Base-by-base conservation (phyloP, 2,329 filamentous ascomycete species). In the Colletotrichum tanaceti region DNA sequence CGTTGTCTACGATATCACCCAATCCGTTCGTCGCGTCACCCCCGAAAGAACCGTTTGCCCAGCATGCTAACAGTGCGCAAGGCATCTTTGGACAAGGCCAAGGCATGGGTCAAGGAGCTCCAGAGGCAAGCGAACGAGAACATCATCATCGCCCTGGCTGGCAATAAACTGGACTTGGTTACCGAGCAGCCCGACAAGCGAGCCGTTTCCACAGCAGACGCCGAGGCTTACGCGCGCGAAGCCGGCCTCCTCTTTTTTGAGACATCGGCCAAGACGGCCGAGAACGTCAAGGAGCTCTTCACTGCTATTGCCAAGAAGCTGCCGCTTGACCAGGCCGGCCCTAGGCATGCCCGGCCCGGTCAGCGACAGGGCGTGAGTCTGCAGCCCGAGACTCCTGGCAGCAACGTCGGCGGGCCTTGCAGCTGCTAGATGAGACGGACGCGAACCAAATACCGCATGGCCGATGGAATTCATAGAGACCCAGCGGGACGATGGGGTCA, bases 111-210 rank as follows among this genome's bases (percentile, higher is more conserved):
- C 68, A 98, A 98, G 84, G 96, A 99, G 80, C 90, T 99, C 63
- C 96, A 99, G 82, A 91, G 96, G 78, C 96, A 99, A 83, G 96
- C 97, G 71, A 99, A 98, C 85, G 96, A 99, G 83, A 98, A 98
- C 83, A 99, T 99, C 80, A 94, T 99, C 81, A 99, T 99, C 77
- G 96, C 96, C 54, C 90, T 99, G 50, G 96, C 95, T 61, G 96
- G 96, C 72, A 99, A 99, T 87, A 98, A 99, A 84, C 86, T 97
- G 77, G 96, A 99, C 87, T 85, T 99, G 74, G 96, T 98, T 71
- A 94, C 90, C 72, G 94, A 97, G 77, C 92, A 93, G 78, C 95
- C 95, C 55, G 95, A 98, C 80, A 98, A 98, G 88, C 92, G 96
- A 77, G 96, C 94, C 49, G 96, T 99, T 71, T 79, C 90, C 70